Evolutionary conservation across 371 early-diverging fungal species (phyloP).

Genomic region (Thermomucor indicae-seudaticae): DNA sequence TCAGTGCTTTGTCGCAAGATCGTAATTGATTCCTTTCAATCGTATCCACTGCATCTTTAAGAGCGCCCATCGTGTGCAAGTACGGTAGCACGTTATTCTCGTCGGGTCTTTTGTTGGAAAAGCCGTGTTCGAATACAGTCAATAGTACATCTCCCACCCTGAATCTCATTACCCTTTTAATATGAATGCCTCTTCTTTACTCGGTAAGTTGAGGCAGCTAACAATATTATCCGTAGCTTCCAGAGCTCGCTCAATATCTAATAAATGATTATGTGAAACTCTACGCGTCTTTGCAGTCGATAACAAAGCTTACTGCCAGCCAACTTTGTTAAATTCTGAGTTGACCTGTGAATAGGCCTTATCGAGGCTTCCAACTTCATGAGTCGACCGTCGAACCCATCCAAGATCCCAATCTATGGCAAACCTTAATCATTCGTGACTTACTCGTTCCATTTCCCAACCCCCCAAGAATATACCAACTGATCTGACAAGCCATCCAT

Average conservation of each 20-base stretch:
- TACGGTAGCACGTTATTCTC: conserved; percentile 50
- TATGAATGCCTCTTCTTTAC: conserved; percentile 69
- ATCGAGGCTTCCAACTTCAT: conserved; percentile 76
- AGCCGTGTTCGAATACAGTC: neutral
- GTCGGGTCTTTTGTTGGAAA: conserved; percentile 31
- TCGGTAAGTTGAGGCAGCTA: conserved; percentile 72
- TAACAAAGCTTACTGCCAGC: conserved; percentile 61
- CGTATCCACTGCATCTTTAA: conserved; percentile 54
- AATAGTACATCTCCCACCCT: neutral
- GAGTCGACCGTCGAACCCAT: conserved; percentile 82
- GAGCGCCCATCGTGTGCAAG: conserved; percentile 48
- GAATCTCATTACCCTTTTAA: conserved; percentile 39
- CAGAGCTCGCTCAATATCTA: conserved; percentile 74
- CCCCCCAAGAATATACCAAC: conserved; percentile 14
- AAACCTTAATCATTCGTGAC: too few species aligned
- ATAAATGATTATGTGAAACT: too few species aligned
- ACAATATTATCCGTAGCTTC: conserved; percentile 70
- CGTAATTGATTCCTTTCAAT: conserved; percentile 46
- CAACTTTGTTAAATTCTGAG: conserved; percentile 74
- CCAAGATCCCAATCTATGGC: conserved; percentile 61
- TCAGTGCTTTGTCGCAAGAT: conserved; percentile 51
- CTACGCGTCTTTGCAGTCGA: neutral
- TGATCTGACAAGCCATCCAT: conserved; percentile 43
- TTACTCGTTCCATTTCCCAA: neutral
- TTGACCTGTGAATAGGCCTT: conserved; percentile 80